These are phyloP conservation scores for Medakamo hakoo DNA, from an alignment of 139 green algal species.

Conservation along the genomic window DNA sequence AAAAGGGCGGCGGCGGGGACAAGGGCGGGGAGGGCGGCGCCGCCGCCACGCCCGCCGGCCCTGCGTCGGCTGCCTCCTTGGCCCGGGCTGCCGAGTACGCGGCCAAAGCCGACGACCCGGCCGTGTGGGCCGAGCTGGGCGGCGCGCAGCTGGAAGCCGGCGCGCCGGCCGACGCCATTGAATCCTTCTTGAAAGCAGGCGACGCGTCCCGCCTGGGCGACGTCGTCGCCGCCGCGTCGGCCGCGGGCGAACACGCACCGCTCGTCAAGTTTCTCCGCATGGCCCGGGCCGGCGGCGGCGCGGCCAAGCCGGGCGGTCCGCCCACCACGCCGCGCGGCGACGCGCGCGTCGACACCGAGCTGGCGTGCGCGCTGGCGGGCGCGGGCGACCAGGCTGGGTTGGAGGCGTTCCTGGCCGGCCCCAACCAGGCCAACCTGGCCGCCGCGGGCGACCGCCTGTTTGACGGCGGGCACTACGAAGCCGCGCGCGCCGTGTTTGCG, in stretches of 20 bases:
- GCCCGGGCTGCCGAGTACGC: constrained; percentile 73
- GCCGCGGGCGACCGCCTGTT: constrained; percentile 49
- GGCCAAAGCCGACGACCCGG: constrained; percentile 58
- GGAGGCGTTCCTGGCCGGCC: constrained; percentile 84
- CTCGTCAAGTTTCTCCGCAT: constrained; percentile 96
- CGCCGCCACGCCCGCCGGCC: too few relatives aligned
- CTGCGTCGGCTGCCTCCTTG: too few relatives aligned
- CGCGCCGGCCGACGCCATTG: constrained; percentile 65
- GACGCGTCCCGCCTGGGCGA: constrained; percentile 53
- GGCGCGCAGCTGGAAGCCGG: constrained; percentile 70
- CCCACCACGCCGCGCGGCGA: too few relatives aligned
- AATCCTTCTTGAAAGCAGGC: constrained; percentile 67
- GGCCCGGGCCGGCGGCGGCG: constrained; percentile 90
- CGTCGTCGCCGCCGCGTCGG: constrained; percentile 43
- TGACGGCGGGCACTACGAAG: constrained; percentile 84
- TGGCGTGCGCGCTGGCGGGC: constrained; percentile 88
- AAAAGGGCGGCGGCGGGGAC: too few relatives aligned
- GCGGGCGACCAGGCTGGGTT: constrained; percentile 69
- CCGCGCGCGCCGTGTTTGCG: constrained; percentile 79
- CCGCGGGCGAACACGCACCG: constrained; percentile 53
- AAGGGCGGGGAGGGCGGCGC: too few relatives aligned
- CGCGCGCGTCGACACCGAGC: constrained; percentile 85
- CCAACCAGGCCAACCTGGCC: constrained; percentile 61
- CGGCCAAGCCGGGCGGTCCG: too few relatives aligned
- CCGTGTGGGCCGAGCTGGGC: constrained; percentile 84